These are phyloP conservation scores for Sphaerulina vaccinii DNA, from an alignment of 2,329 filamentous ascomycete genomes.

Conservation along the genomic window DNA sequence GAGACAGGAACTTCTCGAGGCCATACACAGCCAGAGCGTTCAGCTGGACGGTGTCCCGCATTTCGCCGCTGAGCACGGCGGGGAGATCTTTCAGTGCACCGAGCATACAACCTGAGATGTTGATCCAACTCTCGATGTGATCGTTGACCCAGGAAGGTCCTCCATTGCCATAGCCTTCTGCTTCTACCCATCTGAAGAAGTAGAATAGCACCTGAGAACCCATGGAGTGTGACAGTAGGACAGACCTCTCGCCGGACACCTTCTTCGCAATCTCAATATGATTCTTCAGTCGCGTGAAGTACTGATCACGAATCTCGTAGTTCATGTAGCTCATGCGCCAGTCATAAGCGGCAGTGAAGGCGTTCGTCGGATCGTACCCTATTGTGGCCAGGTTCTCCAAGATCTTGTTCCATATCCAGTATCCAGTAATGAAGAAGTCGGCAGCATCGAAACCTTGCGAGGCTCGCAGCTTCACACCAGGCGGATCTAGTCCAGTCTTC, in stretches of 20 bases:
- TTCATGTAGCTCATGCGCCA: slow-evolving; percentile 91
- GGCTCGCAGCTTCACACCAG: slow-evolving; percentile 82
- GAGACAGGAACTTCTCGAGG: slow-evolving; percentile 89
- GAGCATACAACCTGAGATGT: slow-evolving; percentile 96
- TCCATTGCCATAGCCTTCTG: slow-evolving; percentile 72
- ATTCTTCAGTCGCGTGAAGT: slow-evolving; percentile 85
- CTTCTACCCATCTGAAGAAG: slow-evolving; percentile 79
- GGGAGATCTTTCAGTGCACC: slow-evolving; percentile 88
- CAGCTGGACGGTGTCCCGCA: slow-evolving; percentile 96
- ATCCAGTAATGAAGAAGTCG: slow-evolving; percentile 85
- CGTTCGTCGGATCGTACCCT: slow-evolving; percentile 85
- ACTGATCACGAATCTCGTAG: slow-evolving; percentile 85
- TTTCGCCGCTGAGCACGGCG: slow-evolving; percentile 89
- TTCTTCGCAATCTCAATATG: slow-evolving; percentile 81
- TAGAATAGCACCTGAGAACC: slow-evolving; percentile 91
- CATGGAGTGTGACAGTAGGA: slow-evolving; percentile 93
- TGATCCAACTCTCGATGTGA: slow-evolving; percentile 93
- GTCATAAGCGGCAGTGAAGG: slow-evolving; percentile 73
- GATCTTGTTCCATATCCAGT: slow-evolving; percentile 99
- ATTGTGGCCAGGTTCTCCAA: slow-evolving; percentile 94
- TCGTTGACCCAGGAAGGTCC: slow-evolving; percentile 86
- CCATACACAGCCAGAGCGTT: slow-evolving; percentile 97
- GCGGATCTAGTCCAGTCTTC: slow-evolving; percentile 83
- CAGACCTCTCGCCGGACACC: slow-evolving; percentile 75
- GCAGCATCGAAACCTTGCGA: slow-evolving; percentile 97